Evolutionary conservation across 73 alveolate species (phyloP), one percentile per base, ranked within the genome.

Genomic region (Stentor roeselii): DNA sequence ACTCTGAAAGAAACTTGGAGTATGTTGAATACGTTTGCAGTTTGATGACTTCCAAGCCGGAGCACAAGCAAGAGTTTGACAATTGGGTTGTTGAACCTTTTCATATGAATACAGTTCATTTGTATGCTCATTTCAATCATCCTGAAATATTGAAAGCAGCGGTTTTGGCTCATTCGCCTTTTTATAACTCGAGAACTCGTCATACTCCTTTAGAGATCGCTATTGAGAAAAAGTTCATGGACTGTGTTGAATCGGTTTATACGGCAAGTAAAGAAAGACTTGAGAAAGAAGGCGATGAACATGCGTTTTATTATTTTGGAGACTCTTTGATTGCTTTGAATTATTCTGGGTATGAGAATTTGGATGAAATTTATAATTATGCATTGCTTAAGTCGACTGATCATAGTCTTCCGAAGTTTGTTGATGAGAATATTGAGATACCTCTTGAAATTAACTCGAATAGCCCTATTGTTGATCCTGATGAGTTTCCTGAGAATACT

Each of bases 91-190:
- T 67, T 1, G 37, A 21, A 40, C 80, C 80, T 1, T 2, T 21
- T 67, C n/a, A 32, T 21, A 67, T 67, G 27, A 67, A 67, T 67
- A 34, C 80, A 27, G 41, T 67, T 1, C 80, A 67, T 32, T 32
- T 67, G 0, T 67, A 67, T 67, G n/a, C 80, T 67, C 14, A 67
- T 32, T 67, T 1, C 2, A 67, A 67, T 32, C 80, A 67, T n/a
- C 80, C 80, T 14, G 37, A n/a, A 27, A 21, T 21, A 40, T 32
- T 67, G 0, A 67, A 34, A n/a, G 80, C 80, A 21, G 80, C 80
- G 0, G 41, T 67, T 67, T 15, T 11, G 0, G 37, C 2, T 1
- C 27, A 40, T 21, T 21, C 41, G 2, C 37, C 80, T 21, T 32
- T 67, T 21, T 67, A 21, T 40, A n/a, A n/a, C 14, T 21, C 80